A percentile compares a stretch with the other conserved stretches of the same genome.
Evolutionary conservation across 225 moss, liverwort and hornwort genomes (phyloP).

Genomic region (Takakia lepidozioides): DNA sequence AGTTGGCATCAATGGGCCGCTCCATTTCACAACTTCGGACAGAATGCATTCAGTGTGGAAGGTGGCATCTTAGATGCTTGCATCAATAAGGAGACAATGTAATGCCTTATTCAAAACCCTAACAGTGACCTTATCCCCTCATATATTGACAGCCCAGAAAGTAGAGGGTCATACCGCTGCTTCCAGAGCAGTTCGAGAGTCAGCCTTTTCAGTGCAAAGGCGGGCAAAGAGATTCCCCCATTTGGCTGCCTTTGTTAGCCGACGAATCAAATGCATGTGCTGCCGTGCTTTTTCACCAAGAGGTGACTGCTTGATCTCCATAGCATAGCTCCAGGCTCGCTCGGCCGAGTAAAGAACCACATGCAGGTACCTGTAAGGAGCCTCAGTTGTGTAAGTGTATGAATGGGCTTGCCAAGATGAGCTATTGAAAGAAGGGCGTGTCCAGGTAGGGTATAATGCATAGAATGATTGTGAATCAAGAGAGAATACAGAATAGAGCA

Average conservation of each 20-base stretch:
- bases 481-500: not conserved
- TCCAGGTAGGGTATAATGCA: not conserved
- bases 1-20: no score
- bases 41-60: no score
- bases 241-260: slow-evolving; percentile 85
- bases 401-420: no score
- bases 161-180: no score
- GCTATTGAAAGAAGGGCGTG: not conserved
- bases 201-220: slow-evolving; percentile 75
- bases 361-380: slow-evolving; percentile 58
- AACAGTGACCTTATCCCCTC: no score
- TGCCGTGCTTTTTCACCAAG: slow-evolving; percentile 54
- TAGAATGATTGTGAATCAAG: not conserved
- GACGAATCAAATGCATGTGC: slow-evolving; percentile 79
- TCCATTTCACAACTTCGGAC: no score
- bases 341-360: slow-evolving; percentile 85
- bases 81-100: no score
- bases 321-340: slow-evolving; percentile 97
- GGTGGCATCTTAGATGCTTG: no score
- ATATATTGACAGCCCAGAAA: no score
- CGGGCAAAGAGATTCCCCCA: slow-evolving; percentile 88
- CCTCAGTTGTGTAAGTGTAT: not conserved
- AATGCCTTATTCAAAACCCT: no score
- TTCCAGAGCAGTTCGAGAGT: slow-evolving; percentile 80
- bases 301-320: slow-evolving; percentile 68